Percentiles rank a stretch among this genome's conserved stretches.
Evolutionary conservation across 148 eudicot species (phyloP).

Genomic region (Fagopyrum tataricum): DNA sequence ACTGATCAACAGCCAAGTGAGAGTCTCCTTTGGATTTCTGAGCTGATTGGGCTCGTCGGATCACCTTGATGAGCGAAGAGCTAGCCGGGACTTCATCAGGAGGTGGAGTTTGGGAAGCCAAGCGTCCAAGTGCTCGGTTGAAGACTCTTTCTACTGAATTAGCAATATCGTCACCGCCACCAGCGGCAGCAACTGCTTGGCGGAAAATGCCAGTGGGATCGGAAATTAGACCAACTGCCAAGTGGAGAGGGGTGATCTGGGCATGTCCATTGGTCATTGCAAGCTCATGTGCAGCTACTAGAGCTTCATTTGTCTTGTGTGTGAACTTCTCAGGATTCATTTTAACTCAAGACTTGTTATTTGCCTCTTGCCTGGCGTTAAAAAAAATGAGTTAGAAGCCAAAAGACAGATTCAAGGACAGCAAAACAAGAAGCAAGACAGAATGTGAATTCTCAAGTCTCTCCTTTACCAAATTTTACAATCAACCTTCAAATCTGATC

Average conservation of each 20-base stretch:
- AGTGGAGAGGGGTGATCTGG: slow-evolving; percentile 66
- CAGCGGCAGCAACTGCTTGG: slow-evolving; percentile 53
- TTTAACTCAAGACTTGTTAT: not conserved
- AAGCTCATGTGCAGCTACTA: slow-evolving; percentile 56
- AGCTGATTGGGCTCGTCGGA: slow-evolving; percentile 56
- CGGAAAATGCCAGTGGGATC: slow-evolving; percentile 51
- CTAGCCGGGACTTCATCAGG: slow-evolving; percentile 73
- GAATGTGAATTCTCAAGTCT: not conserved
- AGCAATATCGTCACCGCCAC: slow-evolving; percentile 48
- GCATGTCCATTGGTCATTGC: slow-evolving; percentile 60
- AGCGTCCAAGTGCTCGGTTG: slow-evolving; percentile 44
- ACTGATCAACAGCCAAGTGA: slow-evolving; percentile 72
- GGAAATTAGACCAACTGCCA: slow-evolving; percentile 40
- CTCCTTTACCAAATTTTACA: not conserved
- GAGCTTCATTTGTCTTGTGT: slow-evolving; percentile 65
- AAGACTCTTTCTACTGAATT: slow-evolving; percentile 54
- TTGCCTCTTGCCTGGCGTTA: not conserved
- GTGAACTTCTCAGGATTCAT: slow-evolving; percentile 89
- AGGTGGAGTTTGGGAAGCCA: slow-evolving; percentile 63
- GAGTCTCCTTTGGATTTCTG: slow-evolving; percentile 69
- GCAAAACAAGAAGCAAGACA: not conserved
- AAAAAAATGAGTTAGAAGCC: not conserved
- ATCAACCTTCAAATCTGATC: not conserved
- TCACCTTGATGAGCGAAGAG: slow-evolving; percentile 49
- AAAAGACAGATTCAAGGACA: not conserved